Conservation (phyloP, 768 basidiomycete genomes). For the Lenzites betulinus region DNA sequence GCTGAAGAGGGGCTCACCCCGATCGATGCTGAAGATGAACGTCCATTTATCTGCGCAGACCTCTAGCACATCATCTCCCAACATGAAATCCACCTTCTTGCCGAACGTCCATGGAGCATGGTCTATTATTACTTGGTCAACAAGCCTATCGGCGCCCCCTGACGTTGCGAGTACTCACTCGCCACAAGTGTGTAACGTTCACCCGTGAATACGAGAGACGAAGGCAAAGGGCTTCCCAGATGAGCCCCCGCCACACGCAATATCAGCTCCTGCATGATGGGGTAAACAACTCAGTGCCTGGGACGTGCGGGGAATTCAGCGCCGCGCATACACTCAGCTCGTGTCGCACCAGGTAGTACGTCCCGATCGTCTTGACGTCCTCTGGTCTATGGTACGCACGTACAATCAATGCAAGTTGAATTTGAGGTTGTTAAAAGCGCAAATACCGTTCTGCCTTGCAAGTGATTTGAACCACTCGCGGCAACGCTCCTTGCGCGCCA, state of each 20-base stretch:
- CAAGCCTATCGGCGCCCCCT: not conserved
- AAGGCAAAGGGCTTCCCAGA: constrained; percentile 4
- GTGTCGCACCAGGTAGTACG: constrained; percentile 20
- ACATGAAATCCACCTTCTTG: constrained; percentile 17
- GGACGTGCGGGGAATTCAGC: not conserved
- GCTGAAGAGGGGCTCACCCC: too few relatives aligned
- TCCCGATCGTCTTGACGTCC: constrained; percentile 13
- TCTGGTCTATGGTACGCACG: constrained; percentile 21
- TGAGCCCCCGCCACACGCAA: constrained; percentile 14
- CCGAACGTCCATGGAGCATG: constrained; percentile 15
- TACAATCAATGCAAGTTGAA: not conserved
- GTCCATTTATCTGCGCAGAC: constrained; percentile 21
- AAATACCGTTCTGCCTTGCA: constrained; percentile 20
- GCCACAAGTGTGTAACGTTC: constrained; percentile 15
- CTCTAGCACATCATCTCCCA: constrained; percentile 12
- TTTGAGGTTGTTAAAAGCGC: not conserved
- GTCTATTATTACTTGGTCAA: not conserved
- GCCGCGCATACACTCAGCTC: constrained; percentile 14
- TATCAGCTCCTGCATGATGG: constrained; percentile 12
- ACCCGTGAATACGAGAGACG: constrained; percentile 7
- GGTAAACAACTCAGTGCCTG: not conserved
- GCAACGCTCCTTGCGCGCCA: not conserved
- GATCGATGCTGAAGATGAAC: constrained; percentile 11
- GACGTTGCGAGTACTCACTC: constrained; percentile 3
- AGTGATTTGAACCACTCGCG: constrained; percentile 26